Base-by-base conservation (phyloP, 2,329 filamentous ascomycete species). In the Cytospora piceae region DNA sequence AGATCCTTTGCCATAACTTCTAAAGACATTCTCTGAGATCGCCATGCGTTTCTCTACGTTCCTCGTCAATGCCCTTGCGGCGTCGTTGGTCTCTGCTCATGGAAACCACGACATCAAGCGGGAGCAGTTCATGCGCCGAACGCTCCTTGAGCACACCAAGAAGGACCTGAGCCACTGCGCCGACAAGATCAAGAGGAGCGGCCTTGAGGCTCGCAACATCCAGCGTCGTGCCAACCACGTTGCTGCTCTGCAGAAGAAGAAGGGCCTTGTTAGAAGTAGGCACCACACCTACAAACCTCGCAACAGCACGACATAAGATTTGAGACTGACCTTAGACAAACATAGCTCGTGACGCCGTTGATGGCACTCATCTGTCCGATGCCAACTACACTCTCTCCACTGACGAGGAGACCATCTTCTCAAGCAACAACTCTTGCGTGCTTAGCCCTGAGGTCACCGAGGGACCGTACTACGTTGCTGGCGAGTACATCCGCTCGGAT, bases 391-490 rank as follows among this genome's bases (percentile, higher is more conserved):
- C 73, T 27, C 52, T 69, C 5, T 67, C 72, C 61, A 80, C 78
- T 17, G 71, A 75, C 22, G 70, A 73, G 12, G 67, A 71, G 52
- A 76, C 69, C 66, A 72, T 83, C 32, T 83, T 83, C 64, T 73
- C 76, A 1, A 75, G 74, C 63, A 79, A 80, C 71, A 76, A 74
- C 53, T 79, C 80, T 22, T 85, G 83, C 68, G 74, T 84, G 31
- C 75, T 86, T 32, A 81, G 77, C n/a, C 82, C 83, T 0, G 83
- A 85, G 71, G 79, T 81, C 24, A 85, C 80, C 3, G 77, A 84
- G 71, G 83, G 83, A 0, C 84, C 84, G 24, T 86, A 85, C 75
- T 86, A 79, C 68, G 78, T 83, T 60, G 71, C 75, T 24, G 82
- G 81, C 52, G 81, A 84, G 71, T 76, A 76, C 64, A 73, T 84